Evolutionary conservation across 2,329 filamentous ascomycete genomes (phyloP).

Genomic region (Chaetomiaceae sp.): DNA sequence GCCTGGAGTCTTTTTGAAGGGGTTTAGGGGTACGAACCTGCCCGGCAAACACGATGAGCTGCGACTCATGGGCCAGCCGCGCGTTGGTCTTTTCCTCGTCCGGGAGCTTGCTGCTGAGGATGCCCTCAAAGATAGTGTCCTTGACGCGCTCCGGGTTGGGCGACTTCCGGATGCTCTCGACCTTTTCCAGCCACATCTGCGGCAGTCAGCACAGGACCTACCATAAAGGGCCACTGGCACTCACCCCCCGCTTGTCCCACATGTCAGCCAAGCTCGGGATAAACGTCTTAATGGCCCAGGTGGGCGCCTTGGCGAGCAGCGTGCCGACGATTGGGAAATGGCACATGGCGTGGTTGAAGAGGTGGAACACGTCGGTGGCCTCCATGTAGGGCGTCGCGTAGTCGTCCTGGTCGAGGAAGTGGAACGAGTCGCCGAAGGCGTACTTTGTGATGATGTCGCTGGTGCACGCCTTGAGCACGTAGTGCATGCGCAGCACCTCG

Average conservation of each 20-base stretch:
- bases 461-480: constrained; percentile 22
- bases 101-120: constrained; percentile 29
- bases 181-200: constrained; percentile 19
- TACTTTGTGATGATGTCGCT: constrained; percentile 26
- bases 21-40: no score
- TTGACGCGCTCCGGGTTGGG: constrained; percentile 24
- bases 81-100: constrained; percentile 26
- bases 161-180: constrained; percentile 21
- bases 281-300: background rate
- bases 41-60: constrained; percentile 29
- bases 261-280: background rate
- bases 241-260: constrained; percentile 2
- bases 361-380: constrained; percentile 14
- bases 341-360: constrained; percentile 17
- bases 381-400: constrained; percentile 12
- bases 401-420: constrained; percentile 20
- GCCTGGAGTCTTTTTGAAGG: no score
- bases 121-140: constrained; percentile 28
- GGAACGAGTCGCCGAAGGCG: constrained; percentile 9
- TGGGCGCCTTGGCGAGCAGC: constrained; percentile 18
- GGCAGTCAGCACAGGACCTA: no score
- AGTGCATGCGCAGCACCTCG: constrained; percentile 15
- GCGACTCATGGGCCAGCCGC: constrained; percentile 28
- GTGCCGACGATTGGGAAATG: constrained; percentile 22
- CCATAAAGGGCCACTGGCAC: background rate